Evolutionary conservation across 805 yeast genomes (phyloP).

Genomic region (Metschnikowia gruessii): DNA sequence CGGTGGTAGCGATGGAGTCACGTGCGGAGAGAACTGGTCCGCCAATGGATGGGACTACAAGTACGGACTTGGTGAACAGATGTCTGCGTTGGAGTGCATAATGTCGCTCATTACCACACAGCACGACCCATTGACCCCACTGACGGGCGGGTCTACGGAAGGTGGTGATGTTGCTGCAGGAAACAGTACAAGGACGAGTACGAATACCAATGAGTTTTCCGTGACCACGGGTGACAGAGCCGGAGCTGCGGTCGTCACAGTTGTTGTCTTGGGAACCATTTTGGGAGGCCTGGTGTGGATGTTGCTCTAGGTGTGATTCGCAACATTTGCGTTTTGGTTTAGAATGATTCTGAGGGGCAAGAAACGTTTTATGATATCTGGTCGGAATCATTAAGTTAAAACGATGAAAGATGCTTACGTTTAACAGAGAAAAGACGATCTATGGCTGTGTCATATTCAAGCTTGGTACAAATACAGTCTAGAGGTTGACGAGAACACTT

Average conservation of each 20-base stretch:
- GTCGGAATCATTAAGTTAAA: too few relatives aligned
- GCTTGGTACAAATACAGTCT: too few relatives aligned
- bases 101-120: slow-evolving; percentile 16
- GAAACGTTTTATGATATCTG: too few relatives aligned
- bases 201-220: slow-evolving; percentile 41
- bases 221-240: slow-evolving; percentile 57
- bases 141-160: slow-evolving; percentile 17
- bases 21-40: slow-evolving; percentile 76
- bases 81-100: slow-evolving; percentile 67
- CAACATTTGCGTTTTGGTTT: background rate
- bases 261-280: slow-evolving; percentile 58
- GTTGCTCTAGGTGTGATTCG: slow-evolving; percentile 42
- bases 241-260: slow-evolving; percentile 89
- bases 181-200: slow-evolving; percentile 18
- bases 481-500: too few relatives aligned
- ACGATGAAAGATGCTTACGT: too few relatives aligned
- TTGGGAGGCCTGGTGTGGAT: slow-evolving; percentile 79
- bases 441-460: too few relatives aligned
- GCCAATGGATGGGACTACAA: slow-evolving; percentile 56
- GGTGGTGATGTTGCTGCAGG: slow-evolving; percentile 33
- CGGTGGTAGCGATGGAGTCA: slow-evolving; percentile 81
- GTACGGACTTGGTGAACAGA: slow-evolving; percentile 79
- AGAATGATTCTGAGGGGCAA: too few relatives aligned
- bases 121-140: slow-evolving; percentile 28
- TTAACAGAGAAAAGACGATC: too few relatives aligned